These are phyloP conservation scores for Pythium insidiosum DNA, from an alignment of 352 stramenopile species.

Conservation along the genomic window DNA sequence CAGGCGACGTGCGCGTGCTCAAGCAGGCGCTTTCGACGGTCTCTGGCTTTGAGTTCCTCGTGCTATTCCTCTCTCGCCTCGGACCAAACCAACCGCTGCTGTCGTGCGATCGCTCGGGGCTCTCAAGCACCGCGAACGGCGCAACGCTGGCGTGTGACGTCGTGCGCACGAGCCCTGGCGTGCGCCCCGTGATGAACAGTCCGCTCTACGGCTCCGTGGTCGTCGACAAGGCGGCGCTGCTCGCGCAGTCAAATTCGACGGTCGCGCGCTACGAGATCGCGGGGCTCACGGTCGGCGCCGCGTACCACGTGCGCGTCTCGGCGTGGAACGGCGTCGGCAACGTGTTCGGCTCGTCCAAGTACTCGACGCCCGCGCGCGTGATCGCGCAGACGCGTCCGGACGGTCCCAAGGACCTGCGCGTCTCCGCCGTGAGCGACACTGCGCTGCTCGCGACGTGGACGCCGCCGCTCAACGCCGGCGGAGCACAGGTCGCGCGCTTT, in stretches of 20 bases:
- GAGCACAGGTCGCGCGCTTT: constrained; percentile 33
- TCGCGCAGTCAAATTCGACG: constrained; percentile 6
- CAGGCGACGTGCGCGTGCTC: constrained; percentile 45
- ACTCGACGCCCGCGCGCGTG: constrained; percentile 69
- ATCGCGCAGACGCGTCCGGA: constrained; percentile 27
- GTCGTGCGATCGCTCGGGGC: constrained; percentile 24
- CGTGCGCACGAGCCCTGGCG: constrained; percentile 22
- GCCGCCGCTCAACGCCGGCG: constrained; percentile 41
- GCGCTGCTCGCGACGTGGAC: constrained; percentile 43
- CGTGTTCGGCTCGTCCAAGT: constrained; percentile 70
- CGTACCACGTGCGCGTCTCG: constrained; percentile 87
- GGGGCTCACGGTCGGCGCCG: constrained; percentile 19
- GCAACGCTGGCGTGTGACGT: constrained; percentile 29
- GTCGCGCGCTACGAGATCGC: constrained; percentile 25
- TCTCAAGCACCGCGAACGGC: constrained; percentile 33
- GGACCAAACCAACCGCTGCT: constrained; percentile 48
- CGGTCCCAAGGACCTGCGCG: constrained; percentile 31
- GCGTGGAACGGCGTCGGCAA: constrained; percentile 90
- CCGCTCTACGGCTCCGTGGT: constrained; percentile 46
- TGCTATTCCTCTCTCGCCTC: constrained; percentile 57
- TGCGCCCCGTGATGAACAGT: constrained; percentile 76
- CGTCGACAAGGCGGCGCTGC: constrained; percentile 29
- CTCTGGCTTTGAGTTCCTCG: constrained; percentile 45
- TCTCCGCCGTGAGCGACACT: constrained; percentile 25
- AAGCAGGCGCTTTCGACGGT: constrained; percentile 28